Conservation (phyloP, 768 basidiomycete species). For the Chalciporus piperatus region DNA sequence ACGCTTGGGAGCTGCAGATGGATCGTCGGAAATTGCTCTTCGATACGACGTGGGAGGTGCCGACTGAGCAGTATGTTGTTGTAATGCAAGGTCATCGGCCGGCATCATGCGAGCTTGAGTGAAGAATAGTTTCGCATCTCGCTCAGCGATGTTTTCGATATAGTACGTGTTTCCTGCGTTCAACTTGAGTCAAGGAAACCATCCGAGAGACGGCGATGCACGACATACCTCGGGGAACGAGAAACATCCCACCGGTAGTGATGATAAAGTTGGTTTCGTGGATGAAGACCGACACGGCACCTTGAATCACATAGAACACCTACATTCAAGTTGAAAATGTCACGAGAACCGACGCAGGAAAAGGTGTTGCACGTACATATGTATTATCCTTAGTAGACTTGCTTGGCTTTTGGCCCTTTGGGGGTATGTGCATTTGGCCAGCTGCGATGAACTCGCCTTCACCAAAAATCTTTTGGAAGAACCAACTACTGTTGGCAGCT, state of each 20-base stretch:
- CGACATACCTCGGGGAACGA: conserved; percentile 82
- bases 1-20: conserved; percentile 14
- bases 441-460: conserved; percentile 91
- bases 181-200: background rate
- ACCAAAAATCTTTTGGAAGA: conserved; percentile 88
- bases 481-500: conserved; percentile 67
- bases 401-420: conserved; percentile 74
- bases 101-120: conserved; percentile 72
- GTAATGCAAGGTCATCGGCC: conserved; percentile 25
- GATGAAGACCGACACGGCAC: conserved; percentile 83
- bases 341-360: background rate
- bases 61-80: conserved; percentile 28
- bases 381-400: conserved; percentile 94
- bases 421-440: conserved; percentile 82
- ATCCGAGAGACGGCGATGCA: background rate
- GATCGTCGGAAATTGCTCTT: conserved; percentile 25
- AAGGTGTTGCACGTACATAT: conserved; percentile 55
- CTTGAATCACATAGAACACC: conserved; percentile 83
- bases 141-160: conserved; percentile 82
- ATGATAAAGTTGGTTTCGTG: conserved; percentile 78
- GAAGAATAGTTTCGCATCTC: conserved; percentile 85
- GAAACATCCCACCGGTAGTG: conserved; percentile 79
- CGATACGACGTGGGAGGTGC: conserved; percentile 29
- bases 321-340: conserved; percentile 22
- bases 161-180: conserved; percentile 80